These are phyloP conservation scores for Termitomyces sp. DNA, from an alignment of 768 basidiomycete species.

Conservation along the genomic window DNA sequence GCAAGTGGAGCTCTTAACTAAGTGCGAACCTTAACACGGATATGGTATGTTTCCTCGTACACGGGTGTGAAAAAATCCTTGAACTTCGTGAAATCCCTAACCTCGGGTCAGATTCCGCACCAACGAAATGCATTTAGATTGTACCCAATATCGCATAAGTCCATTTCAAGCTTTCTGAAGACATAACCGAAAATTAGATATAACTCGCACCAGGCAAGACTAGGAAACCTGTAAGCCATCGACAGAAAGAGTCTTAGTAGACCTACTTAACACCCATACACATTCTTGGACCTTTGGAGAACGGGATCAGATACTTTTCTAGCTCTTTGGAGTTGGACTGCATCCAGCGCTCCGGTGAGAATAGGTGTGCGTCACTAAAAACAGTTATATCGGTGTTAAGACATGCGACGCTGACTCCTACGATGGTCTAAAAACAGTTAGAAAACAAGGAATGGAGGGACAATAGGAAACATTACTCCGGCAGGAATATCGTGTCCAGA, in stretches of 20 bases:
- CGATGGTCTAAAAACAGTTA: conserved; percentile 26
- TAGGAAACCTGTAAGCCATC: conserved; percentile 10
- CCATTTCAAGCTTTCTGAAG: conserved; percentile 33
- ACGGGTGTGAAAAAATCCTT: conserved; percentile 31
- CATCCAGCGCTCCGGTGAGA: conserved; percentile 40
- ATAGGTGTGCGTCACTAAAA: conserved; percentile 31
- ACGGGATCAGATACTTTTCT: conserved; percentile 33
- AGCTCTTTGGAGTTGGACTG: conserved; percentile 22
- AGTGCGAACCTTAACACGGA: conserved; percentile 12
- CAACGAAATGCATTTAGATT: neutral
- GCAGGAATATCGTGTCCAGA: conserved; percentile 30
- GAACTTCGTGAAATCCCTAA: conserved; percentile 27
- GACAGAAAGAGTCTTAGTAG: neutral
- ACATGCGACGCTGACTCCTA: conserved; percentile 31
- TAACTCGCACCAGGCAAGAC: conserved; percentile 38
- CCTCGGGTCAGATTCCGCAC: neutral
- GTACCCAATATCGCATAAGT: conserved; percentile 26
- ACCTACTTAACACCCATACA: conserved; percentile 40
- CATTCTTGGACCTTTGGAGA: conserved; percentile 39
- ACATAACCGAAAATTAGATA: conserved; percentile 33
- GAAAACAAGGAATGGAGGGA: neutral
- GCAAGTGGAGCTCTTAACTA: neutral
- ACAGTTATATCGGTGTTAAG: conserved; percentile 31
- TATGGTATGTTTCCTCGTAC: conserved; percentile 21
- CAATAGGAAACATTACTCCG: conserved; percentile 21